Percentiles rank a stretch among this genome's conserved stretches.
phyloP scores from a whole-genome alignment of 495 filamentous ascomycete species.

The Cetradonia linearis region DNA sequence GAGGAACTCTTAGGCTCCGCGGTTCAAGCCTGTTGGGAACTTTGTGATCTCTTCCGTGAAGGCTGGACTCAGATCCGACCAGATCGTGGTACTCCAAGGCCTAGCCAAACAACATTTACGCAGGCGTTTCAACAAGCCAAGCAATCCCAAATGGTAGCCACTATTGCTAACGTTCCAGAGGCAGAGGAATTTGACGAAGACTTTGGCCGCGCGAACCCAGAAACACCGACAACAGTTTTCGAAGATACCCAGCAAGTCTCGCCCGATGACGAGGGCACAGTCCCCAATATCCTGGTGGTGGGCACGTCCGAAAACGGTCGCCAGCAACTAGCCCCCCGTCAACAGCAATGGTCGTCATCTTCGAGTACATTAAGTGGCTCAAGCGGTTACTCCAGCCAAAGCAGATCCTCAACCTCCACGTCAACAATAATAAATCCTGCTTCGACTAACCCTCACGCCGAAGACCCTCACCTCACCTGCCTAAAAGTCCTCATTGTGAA shows the following conservation, averaged over 20 bases:
- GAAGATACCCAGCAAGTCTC: constrained; percentile 71
- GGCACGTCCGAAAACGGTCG: constrained; percentile 46
- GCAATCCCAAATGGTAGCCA: constrained; percentile 27
- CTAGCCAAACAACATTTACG: constrained; percentile 64
- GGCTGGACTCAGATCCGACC: constrained; percentile 86
- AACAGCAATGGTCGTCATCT: constrained; percentile 61
- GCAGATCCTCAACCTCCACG: constrained; percentile 31
- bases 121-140: constrained; percentile 41
- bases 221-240: constrained; percentile 88
- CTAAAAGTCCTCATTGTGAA: constrained; percentile 68
- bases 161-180: constrained; percentile 22
- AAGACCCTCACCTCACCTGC: constrained; percentile 63
- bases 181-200: constrained; percentile 25
- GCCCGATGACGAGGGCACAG: constrained; percentile 62
- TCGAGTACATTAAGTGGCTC: constrained; percentile 63
- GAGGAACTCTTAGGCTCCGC: constrained; percentile 78
- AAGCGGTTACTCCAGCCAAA: constrained; percentile 64
- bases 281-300: constrained; percentile 78
- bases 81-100: constrained; percentile 76
- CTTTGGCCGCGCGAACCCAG: constrained; percentile 46
- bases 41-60: constrained; percentile 87
- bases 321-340: constrained; percentile 24
- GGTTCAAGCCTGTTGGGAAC: constrained; percentile 88
- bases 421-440: constrained; percentile 20
- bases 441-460: constrained; percentile 56